Evolutionary conservation across 208 protist genomes (phyloP), one percentile per base, ranked within the genome.

Genomic region (Trypanosoma cruzi): DNA sequence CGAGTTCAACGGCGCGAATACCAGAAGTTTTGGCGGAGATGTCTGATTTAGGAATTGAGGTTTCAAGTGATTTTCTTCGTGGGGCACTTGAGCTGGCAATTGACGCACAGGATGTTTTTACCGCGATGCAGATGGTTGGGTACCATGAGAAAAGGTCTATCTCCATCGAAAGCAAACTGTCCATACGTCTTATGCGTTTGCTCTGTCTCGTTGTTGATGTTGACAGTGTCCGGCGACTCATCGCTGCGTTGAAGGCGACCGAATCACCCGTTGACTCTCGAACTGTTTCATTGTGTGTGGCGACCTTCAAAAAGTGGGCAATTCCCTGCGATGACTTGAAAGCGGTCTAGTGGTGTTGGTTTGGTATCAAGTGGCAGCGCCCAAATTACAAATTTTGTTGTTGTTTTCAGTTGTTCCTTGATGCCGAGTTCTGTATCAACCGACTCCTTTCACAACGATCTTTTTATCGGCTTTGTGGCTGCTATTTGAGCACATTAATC

Each of bases 21-120:
- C 42, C 65, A 28, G 56, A 26, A 16, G 29, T 48, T 40, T 49
- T 74, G 20, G 68, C 63, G 1, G 69, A 90, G n/a, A 62, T 79
- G 29, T 36, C 75, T 3, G 72, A 84, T 26, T 28, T 70, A 37
- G 68, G 74, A 20, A 37, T 81, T 26, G 46, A 72, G 1, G 0
- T 65, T 29, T 61, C 56, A 55, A 48, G 60, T 2, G 57, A 64
- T 3, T 72, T 86, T 73, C 72, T 92, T 57, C 77, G 77, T 29
- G 82, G 68, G 16, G 81, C 75, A 32, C 80, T 94, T 67, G 65
- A 82, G 28, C 49, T 92, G 18, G 77, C 86, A 13, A 71, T 94
- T 31, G 69, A 66, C 36, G 85, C 86, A 11, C 78, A 78, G 4
- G 85, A 92, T 65, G 58, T 81, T 34, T 73, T 53, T 7, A 54